A percentile compares a stretch with the other conserved stretches of the same genome.
These are phyloP conservation scores for Apostasia ramifera DNA, from an alignment of 106 monocot species.

Conservation along the genomic window DNA sequence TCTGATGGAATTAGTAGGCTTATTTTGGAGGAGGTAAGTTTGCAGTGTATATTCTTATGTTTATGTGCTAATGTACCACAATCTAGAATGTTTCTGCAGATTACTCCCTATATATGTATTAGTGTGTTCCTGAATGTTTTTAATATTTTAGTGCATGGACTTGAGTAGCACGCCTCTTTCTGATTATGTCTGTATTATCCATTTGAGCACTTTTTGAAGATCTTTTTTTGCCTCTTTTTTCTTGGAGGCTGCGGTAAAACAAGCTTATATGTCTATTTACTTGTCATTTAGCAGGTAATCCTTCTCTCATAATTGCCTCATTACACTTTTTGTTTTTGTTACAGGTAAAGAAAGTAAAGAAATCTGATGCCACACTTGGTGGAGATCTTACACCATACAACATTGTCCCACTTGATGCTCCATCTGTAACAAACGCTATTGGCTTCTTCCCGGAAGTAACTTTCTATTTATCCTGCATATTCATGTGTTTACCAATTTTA, in stretches of 20 bases:
- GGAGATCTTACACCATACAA: slow-evolving; percentile 92
- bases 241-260: neutral
- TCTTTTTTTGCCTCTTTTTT: too few relatives aligned
- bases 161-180: too few relatives aligned
- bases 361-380: slow-evolving; percentile 64
- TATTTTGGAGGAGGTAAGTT: slow-evolving; percentile 79
- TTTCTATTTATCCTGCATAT: slow-evolving; percentile 1
- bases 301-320: neutral
- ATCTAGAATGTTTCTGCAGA: too few relatives aligned
- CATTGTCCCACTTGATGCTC: slow-evolving; percentile 95
- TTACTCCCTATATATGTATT: too few relatives aligned
- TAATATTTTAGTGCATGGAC: neutral
- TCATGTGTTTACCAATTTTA: neutral
- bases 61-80: too few relatives aligned
- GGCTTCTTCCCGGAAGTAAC: slow-evolving; percentile 89
- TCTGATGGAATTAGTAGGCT: slow-evolving; percentile 44
- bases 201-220: too few relatives aligned
- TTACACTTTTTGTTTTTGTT: slow-evolving; percentile 8
- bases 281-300: neutral
- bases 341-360: slow-evolving; percentile 69
- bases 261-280: neutral
- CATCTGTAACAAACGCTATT: slow-evolving; percentile 80
- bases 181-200: too few relatives aligned
- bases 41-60: neutral
- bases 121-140: too few relatives aligned